Conservation (phyloP, 2,329 filamentous ascomycete species). For the Pseudogymnoascus sp. region DNA sequence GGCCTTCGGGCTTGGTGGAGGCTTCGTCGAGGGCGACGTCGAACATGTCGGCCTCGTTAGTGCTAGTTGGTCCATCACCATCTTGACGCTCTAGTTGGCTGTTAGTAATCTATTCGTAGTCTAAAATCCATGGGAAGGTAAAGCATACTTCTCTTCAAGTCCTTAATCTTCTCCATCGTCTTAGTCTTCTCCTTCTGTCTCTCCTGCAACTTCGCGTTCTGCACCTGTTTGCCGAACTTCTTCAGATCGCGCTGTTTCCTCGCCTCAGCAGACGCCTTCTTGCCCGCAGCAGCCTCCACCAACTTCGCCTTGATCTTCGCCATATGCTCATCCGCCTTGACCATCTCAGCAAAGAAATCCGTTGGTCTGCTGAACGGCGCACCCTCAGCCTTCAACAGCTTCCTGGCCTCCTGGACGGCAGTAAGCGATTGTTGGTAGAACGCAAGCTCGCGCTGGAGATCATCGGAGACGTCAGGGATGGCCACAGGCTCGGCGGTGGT, state of each 20-base stretch:
- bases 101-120: constrained; percentile 12
- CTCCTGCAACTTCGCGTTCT: constrained; percentile 93
- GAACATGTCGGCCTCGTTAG: constrained; percentile 79
- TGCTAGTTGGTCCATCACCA: constrained; percentile 44
- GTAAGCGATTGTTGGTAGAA: constrained; percentile 87
- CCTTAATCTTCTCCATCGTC: constrained; percentile 90
- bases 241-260: constrained; percentile 89
- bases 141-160: constrained; percentile 86
- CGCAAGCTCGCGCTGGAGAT: constrained; percentile 82
- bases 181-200: constrained; percentile 85
- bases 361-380: constrained; percentile 79
- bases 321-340: constrained; percentile 98
- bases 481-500: constrained; percentile 58
- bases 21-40: constrained; percentile 70
- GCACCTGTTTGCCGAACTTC: constrained; percentile 98
- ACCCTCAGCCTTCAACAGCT: constrained; percentile 70
- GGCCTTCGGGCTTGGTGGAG: constrained; percentile 31
- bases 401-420: constrained; percentile 64
- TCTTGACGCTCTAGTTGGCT: constrained; percentile 68
- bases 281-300: constrained; percentile 80
- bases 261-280: constrained; percentile 88
- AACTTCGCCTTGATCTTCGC: constrained; percentile 90
- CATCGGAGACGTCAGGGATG: constrained; percentile 80
- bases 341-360: constrained; percentile 99
- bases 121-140: background rate